Evolutionary conservation across 2,329 filamentous ascomycete genomes (phyloP).

Genomic region (Paracamarosporium sp.): DNA sequence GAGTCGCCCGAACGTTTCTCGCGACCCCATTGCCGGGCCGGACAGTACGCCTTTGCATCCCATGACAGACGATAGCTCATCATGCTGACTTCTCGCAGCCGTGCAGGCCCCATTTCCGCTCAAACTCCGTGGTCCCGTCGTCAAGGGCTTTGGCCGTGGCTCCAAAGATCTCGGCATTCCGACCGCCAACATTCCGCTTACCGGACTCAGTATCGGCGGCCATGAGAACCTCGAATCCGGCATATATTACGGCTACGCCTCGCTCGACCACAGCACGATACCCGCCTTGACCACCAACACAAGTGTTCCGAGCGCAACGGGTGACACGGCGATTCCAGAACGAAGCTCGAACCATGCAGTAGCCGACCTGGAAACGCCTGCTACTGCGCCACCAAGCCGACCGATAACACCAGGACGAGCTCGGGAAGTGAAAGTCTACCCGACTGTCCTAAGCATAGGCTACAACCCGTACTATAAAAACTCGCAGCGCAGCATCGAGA

Average conservation of each 20-base stretch:
- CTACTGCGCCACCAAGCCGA: slow-evolving; percentile 18
- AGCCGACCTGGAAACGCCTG: slow-evolving; percentile 29
- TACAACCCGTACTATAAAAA: slow-evolving; percentile 99
- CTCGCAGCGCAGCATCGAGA: slow-evolving; percentile 82
- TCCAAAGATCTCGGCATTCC: slow-evolving; percentile 97
- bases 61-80: background rate
- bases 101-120: slow-evolving; percentile 83
- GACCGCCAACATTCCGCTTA: slow-evolving; percentile 83
- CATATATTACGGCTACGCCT: slow-evolving; percentile 93
- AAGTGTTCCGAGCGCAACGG: slow-evolving; percentile 23
- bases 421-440: slow-evolving; percentile 24
- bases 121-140: slow-evolving; percentile 82
- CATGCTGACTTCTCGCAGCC: slow-evolving; percentile 56
- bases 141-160: slow-evolving; percentile 91
- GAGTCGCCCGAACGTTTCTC: slow-evolving; percentile 56
- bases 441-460: slow-evolving; percentile 57
- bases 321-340: slow-evolving; percentile 10
- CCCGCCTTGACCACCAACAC: slow-evolving; percentile 40
- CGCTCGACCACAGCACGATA: slow-evolving; percentile 63
- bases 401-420: slow-evolving; percentile 15
- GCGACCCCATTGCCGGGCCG: slow-evolving; percentile 73
- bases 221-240: slow-evolving; percentile 71
- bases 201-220: slow-evolving; percentile 73
- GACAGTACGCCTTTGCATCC: background rate
- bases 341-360: slow-evolving; percentile 35